These are phyloP conservation scores for Aureobasidium melanogenum DNA, from an alignment of 2,329 filamentous ascomycete genomes.

Conservation along the genomic window DNA sequence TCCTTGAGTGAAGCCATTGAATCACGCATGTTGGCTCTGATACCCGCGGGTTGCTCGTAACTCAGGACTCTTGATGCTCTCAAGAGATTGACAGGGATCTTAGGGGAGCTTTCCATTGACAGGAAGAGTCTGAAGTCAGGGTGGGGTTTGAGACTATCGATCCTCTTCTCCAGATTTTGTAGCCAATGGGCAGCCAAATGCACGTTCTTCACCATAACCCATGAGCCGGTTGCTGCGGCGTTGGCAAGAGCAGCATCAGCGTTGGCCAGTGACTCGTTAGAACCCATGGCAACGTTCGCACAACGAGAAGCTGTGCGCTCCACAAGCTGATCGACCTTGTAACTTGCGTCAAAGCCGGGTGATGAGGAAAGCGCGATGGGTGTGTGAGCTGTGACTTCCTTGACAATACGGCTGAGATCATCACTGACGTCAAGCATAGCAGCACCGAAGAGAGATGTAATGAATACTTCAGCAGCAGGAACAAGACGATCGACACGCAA, in stretches of 20 bases:
- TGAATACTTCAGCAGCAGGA: slow-evolving; percentile 85
- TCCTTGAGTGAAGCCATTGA: slow-evolving; percentile 68
- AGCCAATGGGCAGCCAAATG: slow-evolving; percentile 94
- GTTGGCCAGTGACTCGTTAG: slow-evolving; percentile 82
- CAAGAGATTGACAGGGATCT: slow-evolving; percentile 93
- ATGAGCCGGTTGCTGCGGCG: slow-evolving; percentile 82
- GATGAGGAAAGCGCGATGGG: slow-evolving; percentile 90
- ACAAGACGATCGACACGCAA: slow-evolving; percentile 95
- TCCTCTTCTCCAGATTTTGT: slow-evolving; percentile 91
- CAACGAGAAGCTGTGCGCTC: slow-evolving; percentile 74
- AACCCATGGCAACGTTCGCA: slow-evolving; percentile 98
- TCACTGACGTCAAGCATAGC: slow-evolving; percentile 75
- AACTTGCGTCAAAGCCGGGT: slow-evolving; percentile 94
- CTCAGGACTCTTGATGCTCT: slow-evolving; percentile 89
- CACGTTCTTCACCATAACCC: slow-evolving; percentile 98
- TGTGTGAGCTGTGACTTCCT: slow-evolving; percentile 71
- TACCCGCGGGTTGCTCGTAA: slow-evolving; percentile 96
- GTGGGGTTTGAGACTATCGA: slow-evolving; percentile 91
- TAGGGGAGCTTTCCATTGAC: slow-evolving; percentile 94
- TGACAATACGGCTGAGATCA: slow-evolving; percentile 76
- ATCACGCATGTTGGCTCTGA: slow-evolving; percentile 97
- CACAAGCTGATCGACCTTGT: slow-evolving; percentile 95
- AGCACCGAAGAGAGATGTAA: slow-evolving; percentile 72
- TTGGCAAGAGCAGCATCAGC: slow-evolving; percentile 94
- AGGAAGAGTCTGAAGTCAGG: slow-evolving; percentile 89